Conservation (phyloP, 345 rosid species). For the Jatropha curcas region DNA sequence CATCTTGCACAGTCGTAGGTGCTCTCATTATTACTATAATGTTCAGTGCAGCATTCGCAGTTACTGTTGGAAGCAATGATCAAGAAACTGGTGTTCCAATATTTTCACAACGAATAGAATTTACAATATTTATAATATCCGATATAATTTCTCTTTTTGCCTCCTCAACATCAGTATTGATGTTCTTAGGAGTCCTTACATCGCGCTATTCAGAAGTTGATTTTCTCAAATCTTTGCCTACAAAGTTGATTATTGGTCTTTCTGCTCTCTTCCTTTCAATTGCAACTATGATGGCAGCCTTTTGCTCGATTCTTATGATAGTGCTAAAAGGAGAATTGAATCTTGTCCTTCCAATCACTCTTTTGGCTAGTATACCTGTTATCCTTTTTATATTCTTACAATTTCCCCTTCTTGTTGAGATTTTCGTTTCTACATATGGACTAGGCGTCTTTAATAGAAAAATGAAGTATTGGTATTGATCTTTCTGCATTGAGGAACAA, state of each 20-base stretch:
- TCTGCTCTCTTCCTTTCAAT: slow-evolving; percentile 18
- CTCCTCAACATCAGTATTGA: slow-evolving; percentile 16
- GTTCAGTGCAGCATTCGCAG: slow-evolving; percentile 26
- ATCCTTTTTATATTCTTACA: neutral
- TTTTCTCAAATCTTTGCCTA: slow-evolving; percentile 13
- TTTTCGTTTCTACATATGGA: slow-evolving; percentile 5
- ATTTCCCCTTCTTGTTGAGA: slow-evolving; percentile 13
- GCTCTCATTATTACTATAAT: slow-evolving; percentile 20
- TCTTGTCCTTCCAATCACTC: neutral
- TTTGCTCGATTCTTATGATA: neutral
- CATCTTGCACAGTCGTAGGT: slow-evolving; percentile 11
- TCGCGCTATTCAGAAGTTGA: slow-evolving; percentile 22
- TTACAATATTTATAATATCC: slow-evolving; percentile 13
- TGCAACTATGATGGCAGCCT: slow-evolving; percentile 18
- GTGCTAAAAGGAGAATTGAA: neutral
- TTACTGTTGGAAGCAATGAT: slow-evolving; percentile 22
- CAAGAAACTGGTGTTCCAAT: slow-evolving; percentile 16
- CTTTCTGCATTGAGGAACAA: too few species aligned
- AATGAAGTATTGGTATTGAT: neutral
- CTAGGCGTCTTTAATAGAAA: neutral
- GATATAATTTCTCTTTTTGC: slow-evolving; percentile 22
- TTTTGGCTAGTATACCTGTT: neutral
- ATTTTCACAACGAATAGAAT: neutral
- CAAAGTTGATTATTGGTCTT: slow-evolving; percentile 12
- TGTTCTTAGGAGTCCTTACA: slow-evolving; percentile 25